Base-by-base conservation (phyloP, 2,329 filamentous ascomycete species). In the Trichoderma arundinaceum region DNA sequence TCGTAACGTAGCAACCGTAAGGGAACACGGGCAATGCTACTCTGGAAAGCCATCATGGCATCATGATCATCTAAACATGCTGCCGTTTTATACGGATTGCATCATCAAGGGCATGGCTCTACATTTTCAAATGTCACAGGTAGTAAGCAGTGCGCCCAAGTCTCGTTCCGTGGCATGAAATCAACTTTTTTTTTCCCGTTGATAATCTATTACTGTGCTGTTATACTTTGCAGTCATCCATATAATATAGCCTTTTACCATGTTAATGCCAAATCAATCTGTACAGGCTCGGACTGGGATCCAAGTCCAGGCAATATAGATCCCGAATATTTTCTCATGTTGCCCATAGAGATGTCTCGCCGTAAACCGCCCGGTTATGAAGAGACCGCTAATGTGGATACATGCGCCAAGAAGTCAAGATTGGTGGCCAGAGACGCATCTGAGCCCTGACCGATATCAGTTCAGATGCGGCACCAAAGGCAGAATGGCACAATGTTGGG, bases 171-270 rank as follows among this genome's bases (percentile, higher is more conserved):
- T 28, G 35, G 35, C 35, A 8, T 38, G 35, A 38, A 38, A 38
- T 38, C 35, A 38, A 10, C 35, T 10, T 38, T 53, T 44, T 53
- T 53, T 12, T 53, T 33, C 41, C n/a, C 8, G 32, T 13, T 53
- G 43, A 60, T 48, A 56, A 28, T 46, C 59, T 63, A 63, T 54
- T 63, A 46, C 15, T 46, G 48, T 46, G 33, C 22, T 38, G 39
- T 33, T 43, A 54, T 54, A 63, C 60, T 63, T 63, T 54, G 60
- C 60, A 63, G 49, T 39, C 32, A 44, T 63, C 59, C 28, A 43
- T 63, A 53, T 54, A 63, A 63, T 19, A 19, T 35, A 44, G 49
- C 38, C 46, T 54, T 38, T 53, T 54, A 54, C 49, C 39, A 35
- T 19, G 17, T 19, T 15, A 46, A 43, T 62, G 19, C 38, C 13